Percentiles rank a stretch among this genome's conserved stretches.
Conservation (phyloP, 768 basidiomycete genomes). For the Mycena leptocephala region DNA sequence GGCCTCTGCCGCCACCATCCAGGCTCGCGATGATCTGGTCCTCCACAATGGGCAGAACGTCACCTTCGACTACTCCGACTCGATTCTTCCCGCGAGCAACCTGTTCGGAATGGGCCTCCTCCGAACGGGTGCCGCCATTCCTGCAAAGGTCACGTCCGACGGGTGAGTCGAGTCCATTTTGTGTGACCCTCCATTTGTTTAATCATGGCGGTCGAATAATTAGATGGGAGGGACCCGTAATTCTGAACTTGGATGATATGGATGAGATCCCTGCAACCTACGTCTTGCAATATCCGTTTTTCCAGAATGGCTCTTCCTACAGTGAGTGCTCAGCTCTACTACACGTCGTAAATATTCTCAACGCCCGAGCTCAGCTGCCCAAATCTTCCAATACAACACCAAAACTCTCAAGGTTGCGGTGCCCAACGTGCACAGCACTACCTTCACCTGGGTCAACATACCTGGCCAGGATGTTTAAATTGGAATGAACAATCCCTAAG, state of each 20-base stretch:
- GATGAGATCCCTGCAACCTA: conserved; percentile 33
- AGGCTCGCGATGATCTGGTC: neutral
- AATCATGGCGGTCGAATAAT: neutral
- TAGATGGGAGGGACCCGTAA: conserved; percentile 31
- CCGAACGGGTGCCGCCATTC: conserved; percentile 21
- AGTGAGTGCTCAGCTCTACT: conserved; percentile 1
- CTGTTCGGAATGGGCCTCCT: conserved; percentile 27
- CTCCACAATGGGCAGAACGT: conserved; percentile 28
- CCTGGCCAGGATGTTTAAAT: conserved; percentile 21
- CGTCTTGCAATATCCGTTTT: conserved; percentile 29
- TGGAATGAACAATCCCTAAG: too few species aligned
- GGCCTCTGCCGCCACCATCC: neutral
- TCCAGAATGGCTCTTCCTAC: conserved; percentile 29
- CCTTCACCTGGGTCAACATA: conserved; percentile 28
- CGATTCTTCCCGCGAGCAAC: conserved; percentile 15
- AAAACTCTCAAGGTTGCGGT: conserved; percentile 18
- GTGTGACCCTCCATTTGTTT: neutral
- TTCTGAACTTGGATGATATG: conserved; percentile 19
- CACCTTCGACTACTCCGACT: conserved; percentile 26
- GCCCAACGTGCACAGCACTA: conserved; percentile 23
- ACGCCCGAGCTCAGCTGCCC: conserved; percentile 8
- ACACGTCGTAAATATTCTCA: neutral
- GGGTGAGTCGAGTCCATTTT: neutral
- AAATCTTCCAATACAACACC: conserved; percentile 27
- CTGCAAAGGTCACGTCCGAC: conserved; percentile 3